Conservation (phyloP, 306 rosid species). For the Ceratonia siliqua region DNA sequence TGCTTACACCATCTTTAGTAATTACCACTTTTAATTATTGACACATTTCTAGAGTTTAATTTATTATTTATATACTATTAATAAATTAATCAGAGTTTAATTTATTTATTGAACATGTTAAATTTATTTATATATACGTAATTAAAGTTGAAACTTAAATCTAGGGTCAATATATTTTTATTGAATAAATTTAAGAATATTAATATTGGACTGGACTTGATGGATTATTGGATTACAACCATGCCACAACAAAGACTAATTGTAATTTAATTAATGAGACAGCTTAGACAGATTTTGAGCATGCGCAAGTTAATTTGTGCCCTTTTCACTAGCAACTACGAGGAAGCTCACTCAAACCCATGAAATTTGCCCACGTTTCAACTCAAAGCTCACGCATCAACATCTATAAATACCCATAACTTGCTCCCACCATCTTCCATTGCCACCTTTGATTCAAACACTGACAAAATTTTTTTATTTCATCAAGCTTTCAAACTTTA, state of each 20-base stretch:
- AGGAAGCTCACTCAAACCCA: conserved; percentile 48
- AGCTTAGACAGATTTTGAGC: background rate
- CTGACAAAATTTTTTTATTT: background rate
- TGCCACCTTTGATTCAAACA: background rate
- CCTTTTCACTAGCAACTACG: conserved; percentile 44
- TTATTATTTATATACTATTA: too few species aligned
- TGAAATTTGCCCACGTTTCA: conserved; percentile 29
- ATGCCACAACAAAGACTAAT: too few species aligned
- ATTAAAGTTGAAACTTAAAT: too few species aligned
- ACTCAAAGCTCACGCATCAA: conserved; percentile 8
- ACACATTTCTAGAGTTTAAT: background rate
- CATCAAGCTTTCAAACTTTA: background rate
- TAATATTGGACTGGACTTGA: background rate
- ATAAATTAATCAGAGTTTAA: too few species aligned
- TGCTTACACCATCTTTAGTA: too few species aligned
- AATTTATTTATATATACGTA: too few species aligned
- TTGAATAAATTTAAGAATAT: background rate
- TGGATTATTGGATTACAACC: too few species aligned
- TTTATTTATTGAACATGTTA: too few species aligned
- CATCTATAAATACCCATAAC: conserved; percentile 57
- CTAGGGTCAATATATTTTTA: too few species aligned
- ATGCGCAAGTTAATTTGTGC: background rate
- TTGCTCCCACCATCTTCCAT: conserved; percentile 25
- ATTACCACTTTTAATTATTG: too few species aligned
- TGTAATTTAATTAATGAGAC: background rate